Evolutionary conservation across 371 early-diverging fungal species (phyloP).

Genomic region (Circinella umbellata): DNA sequence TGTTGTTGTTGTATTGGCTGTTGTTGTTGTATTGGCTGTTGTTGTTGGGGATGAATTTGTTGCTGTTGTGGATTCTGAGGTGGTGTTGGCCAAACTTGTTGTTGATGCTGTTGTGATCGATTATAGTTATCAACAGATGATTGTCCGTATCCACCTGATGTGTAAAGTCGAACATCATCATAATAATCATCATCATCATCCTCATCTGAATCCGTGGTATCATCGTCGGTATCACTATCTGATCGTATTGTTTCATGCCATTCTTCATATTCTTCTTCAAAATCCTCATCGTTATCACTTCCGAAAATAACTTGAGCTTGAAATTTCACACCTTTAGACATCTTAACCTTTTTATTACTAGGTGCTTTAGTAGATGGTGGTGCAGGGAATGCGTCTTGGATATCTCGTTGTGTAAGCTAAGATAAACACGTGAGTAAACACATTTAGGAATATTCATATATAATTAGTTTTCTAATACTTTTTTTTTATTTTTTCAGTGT

Average conservation of each 20-base stretch:
- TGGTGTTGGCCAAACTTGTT: constrained; percentile 8
- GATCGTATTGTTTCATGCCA: constrained; percentile 49
- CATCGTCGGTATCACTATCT: constrained; percentile 27
- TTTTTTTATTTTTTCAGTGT: neutral
- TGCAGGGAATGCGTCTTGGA: constrained; percentile 49
- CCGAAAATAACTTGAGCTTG: constrained; percentile 55
- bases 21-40: neutral
- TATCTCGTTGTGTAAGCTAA: constrained; percentile 47
- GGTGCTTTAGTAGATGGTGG: constrained; percentile 48
- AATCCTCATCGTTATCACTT: constrained; percentile 60
- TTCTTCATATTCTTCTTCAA: constrained; percentile 50
- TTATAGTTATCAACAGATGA: constrained; percentile 13
- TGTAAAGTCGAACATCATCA: constrained; percentile 20
- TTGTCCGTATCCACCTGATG: constrained; percentile 7
- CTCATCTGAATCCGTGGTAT: constrained; percentile 27
- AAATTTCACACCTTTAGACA: constrained; percentile 53
- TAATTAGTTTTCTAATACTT: too few species aligned
- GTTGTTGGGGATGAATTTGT: too few species aligned
- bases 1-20: constrained; percentile 13
- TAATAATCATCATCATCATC: constrained; percentile 37
- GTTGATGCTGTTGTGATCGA: constrained; percentile 12
- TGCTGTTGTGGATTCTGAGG: neutral
- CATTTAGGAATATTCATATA: too few species aligned
- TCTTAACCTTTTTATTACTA: constrained; percentile 39
- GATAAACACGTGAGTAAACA: neutral